A percentile compares a stretch with the other conserved stretches of the same genome.
phyloP scores from a whole-genome alignment of 2,329 filamentous ascomycete genomes.

The Aspergillus carbonarius region DNA sequence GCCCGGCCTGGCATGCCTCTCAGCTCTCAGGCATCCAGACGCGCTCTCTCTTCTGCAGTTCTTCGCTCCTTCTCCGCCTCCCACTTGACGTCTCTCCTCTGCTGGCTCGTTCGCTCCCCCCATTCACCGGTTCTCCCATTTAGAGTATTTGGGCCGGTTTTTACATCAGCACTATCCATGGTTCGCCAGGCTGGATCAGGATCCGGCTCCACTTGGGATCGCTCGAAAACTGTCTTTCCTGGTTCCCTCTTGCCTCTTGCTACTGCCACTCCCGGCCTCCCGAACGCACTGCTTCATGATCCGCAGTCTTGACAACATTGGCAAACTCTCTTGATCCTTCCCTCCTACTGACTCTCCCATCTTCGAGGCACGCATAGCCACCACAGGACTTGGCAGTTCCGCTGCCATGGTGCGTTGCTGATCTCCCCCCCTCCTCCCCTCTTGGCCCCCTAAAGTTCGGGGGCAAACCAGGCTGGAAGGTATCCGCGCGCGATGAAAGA shows the following conservation, averaged over 20 bases:
- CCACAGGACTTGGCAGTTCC: conserved; percentile 35
- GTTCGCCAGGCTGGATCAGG: not conserved
- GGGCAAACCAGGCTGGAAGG: conserved; percentile 5
- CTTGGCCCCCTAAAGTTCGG: conserved; percentile 23
- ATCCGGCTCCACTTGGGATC: not conserved
- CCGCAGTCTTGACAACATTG: not conserved
- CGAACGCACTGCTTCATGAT: not conserved
- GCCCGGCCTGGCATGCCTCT: not conserved
- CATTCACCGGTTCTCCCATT: not conserved
- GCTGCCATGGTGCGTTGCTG: conserved; percentile 30
- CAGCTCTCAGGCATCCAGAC: not conserved
- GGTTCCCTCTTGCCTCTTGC: not conserved
- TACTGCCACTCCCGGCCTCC: not conserved
- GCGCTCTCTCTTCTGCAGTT: too few species aligned
- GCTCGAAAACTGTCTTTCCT: not conserved
- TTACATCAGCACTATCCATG: not conserved
- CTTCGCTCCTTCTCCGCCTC: not conserved
- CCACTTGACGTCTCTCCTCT: not conserved
- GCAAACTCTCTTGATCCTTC: not conserved
- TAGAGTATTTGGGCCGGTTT: not conserved
- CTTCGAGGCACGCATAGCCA: conserved; percentile 19
- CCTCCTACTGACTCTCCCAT: not conserved
- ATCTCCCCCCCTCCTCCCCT: too few species aligned
- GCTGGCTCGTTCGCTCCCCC: not conserved
- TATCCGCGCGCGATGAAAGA: conserved; percentile 14